phyloP scores from a whole-genome alignment of 179 eudicot species.

The Beta corolliflora region DNA sequence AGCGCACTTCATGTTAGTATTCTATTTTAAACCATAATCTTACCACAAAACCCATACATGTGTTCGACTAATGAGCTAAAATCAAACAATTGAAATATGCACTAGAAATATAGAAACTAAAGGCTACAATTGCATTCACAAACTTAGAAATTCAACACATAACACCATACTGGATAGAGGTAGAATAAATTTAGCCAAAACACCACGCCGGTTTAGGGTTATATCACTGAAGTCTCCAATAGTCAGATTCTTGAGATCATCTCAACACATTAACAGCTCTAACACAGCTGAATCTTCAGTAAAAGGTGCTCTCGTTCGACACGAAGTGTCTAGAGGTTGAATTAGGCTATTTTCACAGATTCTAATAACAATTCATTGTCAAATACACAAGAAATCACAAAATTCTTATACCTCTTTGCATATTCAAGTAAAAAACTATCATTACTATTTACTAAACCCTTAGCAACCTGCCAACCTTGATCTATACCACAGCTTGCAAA shows the following conservation, averaged over 20 bases:
- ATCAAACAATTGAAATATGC: no score
- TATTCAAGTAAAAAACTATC: not conserved
- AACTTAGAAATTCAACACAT: not conserved
- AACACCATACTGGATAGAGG: not conserved
- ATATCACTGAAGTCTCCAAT: no score
- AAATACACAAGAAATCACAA: not conserved
- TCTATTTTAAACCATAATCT: not conserved
- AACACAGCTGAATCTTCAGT: not conserved
- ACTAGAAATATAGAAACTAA: not conserved
- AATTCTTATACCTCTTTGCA: not conserved
- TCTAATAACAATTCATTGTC: not conserved
- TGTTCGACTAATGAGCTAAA: no score
- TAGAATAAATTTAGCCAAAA: no score
- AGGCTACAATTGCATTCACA: not conserved
- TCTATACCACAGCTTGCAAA: not conserved
- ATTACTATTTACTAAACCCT: no score
- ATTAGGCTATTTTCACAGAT: not conserved
- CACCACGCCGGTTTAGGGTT: no score
- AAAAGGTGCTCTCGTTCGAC: not conserved
- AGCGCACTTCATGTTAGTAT: not conserved
- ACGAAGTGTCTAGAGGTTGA: not conserved
- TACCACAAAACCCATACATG: not conserved
- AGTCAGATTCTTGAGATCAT: no score
- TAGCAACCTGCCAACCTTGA: no score
- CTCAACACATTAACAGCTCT: not conserved